A percentile compares a stretch with the other conserved stretches of the same genome.
These are phyloP conservation scores for Scedosporium dehoogii DNA, from an alignment of 2,329 filamentous ascomycete species.

Conservation along the genomic window DNA sequence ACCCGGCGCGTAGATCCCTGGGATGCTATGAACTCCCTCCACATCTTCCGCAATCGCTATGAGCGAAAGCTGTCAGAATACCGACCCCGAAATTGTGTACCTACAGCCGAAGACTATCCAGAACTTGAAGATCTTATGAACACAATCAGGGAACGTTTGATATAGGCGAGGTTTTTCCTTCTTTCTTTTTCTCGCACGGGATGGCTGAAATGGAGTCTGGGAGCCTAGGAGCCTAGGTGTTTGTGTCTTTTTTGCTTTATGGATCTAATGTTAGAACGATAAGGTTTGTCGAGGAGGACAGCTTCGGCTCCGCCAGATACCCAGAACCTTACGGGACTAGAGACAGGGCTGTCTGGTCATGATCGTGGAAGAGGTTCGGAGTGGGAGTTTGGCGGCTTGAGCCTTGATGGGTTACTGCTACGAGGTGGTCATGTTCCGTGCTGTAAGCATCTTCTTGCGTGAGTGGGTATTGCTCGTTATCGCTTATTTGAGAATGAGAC, in stretches of 20 bases:
- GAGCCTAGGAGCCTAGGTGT: too few relatives aligned
- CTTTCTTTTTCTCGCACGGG: too few relatives aligned
- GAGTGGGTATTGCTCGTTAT: too few relatives aligned
- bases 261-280: too few relatives aligned
- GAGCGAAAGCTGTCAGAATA: background rate
- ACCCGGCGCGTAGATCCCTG: background rate
- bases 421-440: conserved; percentile 36
- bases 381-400: conserved; percentile 40
- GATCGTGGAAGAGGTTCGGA: background rate
- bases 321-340: too few relatives aligned
- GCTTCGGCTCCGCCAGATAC: background rate
- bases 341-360: background rate
- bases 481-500: too few relatives aligned
- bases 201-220: too few relatives aligned
- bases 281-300: too few relatives aligned
- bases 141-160: too few relatives aligned
- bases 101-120: background rate
- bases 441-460: conserved; percentile 88
- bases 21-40: background rate
- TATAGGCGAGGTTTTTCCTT: too few relatives aligned
- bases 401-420: conserved; percentile 22
- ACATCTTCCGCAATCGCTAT: conserved; percentile 3
- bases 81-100: background rate
- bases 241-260: too few relatives aligned
- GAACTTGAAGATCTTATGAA: background rate